A percentile compares a stretch with the other conserved stretches of the same genome.
phyloP scores from a whole-genome alignment of 2,329 filamentous ascomycete species.

The Podosphaera xanthii region DNA sequence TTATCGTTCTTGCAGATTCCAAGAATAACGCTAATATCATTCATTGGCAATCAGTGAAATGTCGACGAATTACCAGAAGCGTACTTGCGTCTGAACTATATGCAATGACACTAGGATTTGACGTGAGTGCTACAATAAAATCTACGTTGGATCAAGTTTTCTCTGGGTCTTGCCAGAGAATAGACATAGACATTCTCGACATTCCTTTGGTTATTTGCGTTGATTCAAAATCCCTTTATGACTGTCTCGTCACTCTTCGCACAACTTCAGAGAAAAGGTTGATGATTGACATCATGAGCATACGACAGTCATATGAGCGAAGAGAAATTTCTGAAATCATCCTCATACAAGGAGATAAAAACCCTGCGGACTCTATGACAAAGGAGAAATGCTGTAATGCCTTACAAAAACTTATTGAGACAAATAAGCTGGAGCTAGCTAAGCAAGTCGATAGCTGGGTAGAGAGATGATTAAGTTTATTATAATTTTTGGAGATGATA shows the following conservation, averaged over 20 bases:
- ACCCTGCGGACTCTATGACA: no score
- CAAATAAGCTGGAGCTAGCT: no score
- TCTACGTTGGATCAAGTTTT: not conserved
- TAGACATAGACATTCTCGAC: not conserved
- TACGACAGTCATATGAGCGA: not conserved
- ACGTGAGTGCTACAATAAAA: constrained; percentile 1
- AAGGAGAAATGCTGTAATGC: no score
- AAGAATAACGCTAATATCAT: no score
- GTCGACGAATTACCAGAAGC: no score
- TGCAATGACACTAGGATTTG: constrained; percentile 1
- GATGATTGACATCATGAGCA: not conserved
- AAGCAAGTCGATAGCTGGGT: no score
- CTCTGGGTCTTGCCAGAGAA: not conserved
- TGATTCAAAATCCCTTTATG: constrained; percentile 1
- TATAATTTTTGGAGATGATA: no score
- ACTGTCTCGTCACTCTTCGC: not conserved
- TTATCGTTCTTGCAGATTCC: no score
- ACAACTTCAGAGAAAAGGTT: not conserved
- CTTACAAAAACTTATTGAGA: no score
- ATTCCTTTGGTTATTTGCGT: not conserved
- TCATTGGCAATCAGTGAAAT: no score
- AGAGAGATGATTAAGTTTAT: no score
- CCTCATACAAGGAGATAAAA: not conserved
- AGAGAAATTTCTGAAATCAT: not conserved
- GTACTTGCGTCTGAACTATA: not conserved